Conservation (phyloP, 768 basidiomycete genomes). For the Tylopilus plumbeoviolaceoides region DNA sequence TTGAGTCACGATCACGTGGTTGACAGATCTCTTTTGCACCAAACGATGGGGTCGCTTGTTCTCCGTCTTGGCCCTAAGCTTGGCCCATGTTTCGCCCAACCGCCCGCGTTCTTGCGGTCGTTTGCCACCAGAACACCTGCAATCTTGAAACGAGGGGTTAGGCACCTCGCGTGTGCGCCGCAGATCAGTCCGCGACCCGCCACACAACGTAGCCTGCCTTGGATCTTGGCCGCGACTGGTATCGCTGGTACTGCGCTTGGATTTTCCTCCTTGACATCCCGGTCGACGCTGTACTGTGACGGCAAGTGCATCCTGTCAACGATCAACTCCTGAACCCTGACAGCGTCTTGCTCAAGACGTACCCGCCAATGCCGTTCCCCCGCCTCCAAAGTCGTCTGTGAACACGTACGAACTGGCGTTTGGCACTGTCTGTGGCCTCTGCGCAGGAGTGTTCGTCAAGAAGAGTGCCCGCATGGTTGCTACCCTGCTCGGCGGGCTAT, state of each 20-base stretch:
- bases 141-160: slow-evolving; percentile 1
- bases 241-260: slow-evolving; percentile 45
- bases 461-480: slow-evolving; percentile 86
- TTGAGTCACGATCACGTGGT: slow-evolving; percentile 24
- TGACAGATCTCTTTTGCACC: not conserved
- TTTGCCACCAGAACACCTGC: not conserved
- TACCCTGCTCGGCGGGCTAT: slow-evolving; percentile 85
- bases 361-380: slow-evolving; percentile 20
- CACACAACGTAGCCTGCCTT: slow-evolving; percentile 8
- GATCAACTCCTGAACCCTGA: not conserved
- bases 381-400: slow-evolving; percentile 70
- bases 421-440: slow-evolving; percentile 84
- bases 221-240: slow-evolving; percentile 29
- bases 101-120: slow-evolving; percentile 1
- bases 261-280: slow-evolving; percentile 33
- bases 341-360: slow-evolving; percentile 7
- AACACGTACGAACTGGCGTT: slow-evolving; percentile 80
- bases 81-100: slow-evolving; percentile 3
- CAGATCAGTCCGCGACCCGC: not conserved
- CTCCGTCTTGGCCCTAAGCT: slow-evolving; percentile 20
- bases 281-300: slow-evolving; percentile 47
- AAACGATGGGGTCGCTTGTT: slow-evolving; percentile 12
- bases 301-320: slow-evolving; percentile 32
- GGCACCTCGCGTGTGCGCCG: not conserved
- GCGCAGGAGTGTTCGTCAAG: slow-evolving; percentile 90